Conservation (phyloP, 208 protist genomes). For the Leishmania major region DNA sequence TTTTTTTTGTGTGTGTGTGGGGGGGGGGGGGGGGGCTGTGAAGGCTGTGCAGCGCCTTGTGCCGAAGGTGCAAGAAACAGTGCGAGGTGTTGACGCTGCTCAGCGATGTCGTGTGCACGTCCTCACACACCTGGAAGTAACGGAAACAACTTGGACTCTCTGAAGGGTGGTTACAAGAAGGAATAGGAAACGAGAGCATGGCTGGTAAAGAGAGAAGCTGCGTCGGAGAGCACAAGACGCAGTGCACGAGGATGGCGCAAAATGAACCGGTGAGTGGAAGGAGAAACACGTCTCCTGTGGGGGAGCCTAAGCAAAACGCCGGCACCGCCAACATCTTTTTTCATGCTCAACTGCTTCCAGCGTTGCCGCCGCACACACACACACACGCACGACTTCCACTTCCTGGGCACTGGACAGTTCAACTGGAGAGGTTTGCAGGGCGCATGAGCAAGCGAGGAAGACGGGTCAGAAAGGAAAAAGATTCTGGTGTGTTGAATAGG, state of each 20-base stretch:
- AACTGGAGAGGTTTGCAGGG: background rate
- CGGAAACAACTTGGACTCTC: conserved; percentile 2
- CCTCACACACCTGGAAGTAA: background rate
- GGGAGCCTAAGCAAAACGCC: background rate
- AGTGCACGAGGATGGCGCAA: background rate
- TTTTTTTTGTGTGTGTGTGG: background rate
- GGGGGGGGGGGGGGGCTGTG: background rate
- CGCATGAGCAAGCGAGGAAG: background rate
- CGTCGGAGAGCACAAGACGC: background rate
- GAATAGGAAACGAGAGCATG: conserved; percentile 5
- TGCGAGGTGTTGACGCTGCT: background rate
- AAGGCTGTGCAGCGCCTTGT: background rate
- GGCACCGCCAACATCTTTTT: background rate
- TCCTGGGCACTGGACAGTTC: background rate
- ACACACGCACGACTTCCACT: background rate
- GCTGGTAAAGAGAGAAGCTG: background rate
- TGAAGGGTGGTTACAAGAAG: conserved; percentile 15
- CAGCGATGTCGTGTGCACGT: conserved; percentile 1
- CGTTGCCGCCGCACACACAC: background rate
- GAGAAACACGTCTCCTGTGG: background rate
- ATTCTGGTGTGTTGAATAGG: background rate
- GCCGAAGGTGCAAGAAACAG: background rate
- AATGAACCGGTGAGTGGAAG: background rate
- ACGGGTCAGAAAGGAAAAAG: background rate
- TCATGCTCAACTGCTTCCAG: background rate